A percentile compares a stretch with the other conserved stretches of the same genome.
Evolutionary conservation across 306 rosid genomes (phyloP).

Genomic region (barrel medic (Medicago truncatula)): MtrunA17r5.0-ANR NC_053048.1:45887001-45887500

Average conservation of each 20-base stretch:
- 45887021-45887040: too few relatives aligned
- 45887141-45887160: background rate
- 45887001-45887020: too few relatives aligned
- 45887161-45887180: conserved; percentile 28
- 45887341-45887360: conserved; percentile 18
- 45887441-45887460: background rate
- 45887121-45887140: too few relatives aligned
- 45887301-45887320: conserved; percentile 14
- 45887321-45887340: conserved; percentile 5
- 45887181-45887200: background rate
- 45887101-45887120: too few relatives aligned
- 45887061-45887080: too few relatives aligned
- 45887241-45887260: conserved; percentile 1
- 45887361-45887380: conserved; percentile 5
- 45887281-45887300: background rate
- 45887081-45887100: too few relatives aligned
- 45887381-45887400: background rate
- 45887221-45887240: conserved; percentile 24
- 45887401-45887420: conserved; percentile 2
- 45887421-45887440: background rate
- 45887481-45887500: conserved; percentile 49
- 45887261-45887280: background rate
- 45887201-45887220: conserved; percentile 22
- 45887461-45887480: background rate
- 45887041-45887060: too few relatives aligned